Evolutionary conservation across 331 rosid species (phyloP).

Genomic region (Cydonia oblonga): DNA sequence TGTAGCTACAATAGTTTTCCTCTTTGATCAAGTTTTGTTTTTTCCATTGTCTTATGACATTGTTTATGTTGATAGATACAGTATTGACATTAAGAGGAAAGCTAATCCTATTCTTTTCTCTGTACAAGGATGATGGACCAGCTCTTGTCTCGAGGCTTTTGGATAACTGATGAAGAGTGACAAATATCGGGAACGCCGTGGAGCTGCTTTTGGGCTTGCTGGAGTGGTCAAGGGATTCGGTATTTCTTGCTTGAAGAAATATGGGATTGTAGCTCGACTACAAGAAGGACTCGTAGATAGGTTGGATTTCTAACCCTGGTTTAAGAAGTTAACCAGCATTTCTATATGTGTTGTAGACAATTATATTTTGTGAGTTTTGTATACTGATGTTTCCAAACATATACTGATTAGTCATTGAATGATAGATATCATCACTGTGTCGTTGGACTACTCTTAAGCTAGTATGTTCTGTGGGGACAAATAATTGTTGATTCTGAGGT

Average conservation of each 20-base stretch:
- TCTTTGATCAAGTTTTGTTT: neutral
- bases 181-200: conserved; percentile 91
- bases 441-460: neutral
- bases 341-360: neutral
- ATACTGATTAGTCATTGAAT: neutral
- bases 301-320: conserved; percentile 24
- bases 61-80: neutral
- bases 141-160: conserved; percentile 55
- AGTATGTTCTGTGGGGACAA: neutral
- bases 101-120: conserved; percentile 9
- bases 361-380: neutral
- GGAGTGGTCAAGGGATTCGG: conserved; percentile 95
- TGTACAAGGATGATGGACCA: conserved; percentile 63
- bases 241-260: conserved; percentile 70
- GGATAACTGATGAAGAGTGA: conserved; percentile 85
- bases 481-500: neutral
- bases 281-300: conserved; percentile 62
- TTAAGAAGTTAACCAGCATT: neutral
- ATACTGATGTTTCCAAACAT: neutral
- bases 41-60: neutral
- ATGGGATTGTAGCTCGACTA: conserved; percentile 49
- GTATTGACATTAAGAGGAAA: conserved; percentile 1
- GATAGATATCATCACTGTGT: neutral
- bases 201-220: conserved; percentile 97
- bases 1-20: neutral